Conservation (phyloP, 805 yeast genomes). For the Tetrapisispora namnaoensis region DNA sequence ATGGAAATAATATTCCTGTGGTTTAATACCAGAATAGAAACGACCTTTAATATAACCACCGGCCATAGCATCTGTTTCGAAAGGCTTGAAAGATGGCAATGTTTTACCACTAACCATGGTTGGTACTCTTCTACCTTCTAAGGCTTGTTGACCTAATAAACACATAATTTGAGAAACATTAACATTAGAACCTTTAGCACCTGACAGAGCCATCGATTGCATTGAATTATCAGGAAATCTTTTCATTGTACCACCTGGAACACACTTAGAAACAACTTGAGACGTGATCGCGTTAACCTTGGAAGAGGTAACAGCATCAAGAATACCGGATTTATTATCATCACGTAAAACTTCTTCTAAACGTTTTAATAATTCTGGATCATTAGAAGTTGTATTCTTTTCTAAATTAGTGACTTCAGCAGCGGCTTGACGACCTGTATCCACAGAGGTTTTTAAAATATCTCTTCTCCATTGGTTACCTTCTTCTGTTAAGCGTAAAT, state of each 20-base stretch:
- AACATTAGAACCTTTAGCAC: slow-evolving; percentile 98
- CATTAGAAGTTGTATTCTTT: slow-evolving; percentile 37
- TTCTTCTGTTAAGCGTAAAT: slow-evolving; percentile 78
- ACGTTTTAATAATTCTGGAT: slow-evolving; percentile 74
- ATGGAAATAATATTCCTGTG: slow-evolving; percentile 98
- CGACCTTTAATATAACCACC: slow-evolving; percentile 98
- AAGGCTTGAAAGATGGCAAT: slow-evolving; percentile 91
- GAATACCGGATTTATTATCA: slow-evolving; percentile 79
- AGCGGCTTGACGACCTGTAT: slow-evolving; percentile 86
- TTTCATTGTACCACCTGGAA: slow-evolving; percentile 94
- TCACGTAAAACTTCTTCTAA: slow-evolving; percentile 93
- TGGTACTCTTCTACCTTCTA: slow-evolving; percentile 99
- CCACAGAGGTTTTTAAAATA: slow-evolving; percentile 65
- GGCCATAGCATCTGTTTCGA: slow-evolving; percentile 93
- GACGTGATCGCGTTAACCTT: slow-evolving; percentile 88
- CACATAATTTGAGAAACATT: slow-evolving; percentile 99
- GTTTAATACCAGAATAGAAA: slow-evolving; percentile 94
- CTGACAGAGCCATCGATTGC: slow-evolving; percentile 99
- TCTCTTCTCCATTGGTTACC: slow-evolving; percentile 87
- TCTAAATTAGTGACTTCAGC: slow-evolving; percentile 85
- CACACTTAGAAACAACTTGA: slow-evolving; percentile 88
- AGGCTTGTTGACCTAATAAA: slow-evolving; percentile 95
- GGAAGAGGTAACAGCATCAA: slow-evolving; percentile 92
- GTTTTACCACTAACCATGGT: slow-evolving; percentile 98
- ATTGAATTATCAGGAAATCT: slow-evolving; percentile 90